Conservation (phyloP, 1,284 basidiomycete species). For the Vanrija pseudolonga region DNA sequence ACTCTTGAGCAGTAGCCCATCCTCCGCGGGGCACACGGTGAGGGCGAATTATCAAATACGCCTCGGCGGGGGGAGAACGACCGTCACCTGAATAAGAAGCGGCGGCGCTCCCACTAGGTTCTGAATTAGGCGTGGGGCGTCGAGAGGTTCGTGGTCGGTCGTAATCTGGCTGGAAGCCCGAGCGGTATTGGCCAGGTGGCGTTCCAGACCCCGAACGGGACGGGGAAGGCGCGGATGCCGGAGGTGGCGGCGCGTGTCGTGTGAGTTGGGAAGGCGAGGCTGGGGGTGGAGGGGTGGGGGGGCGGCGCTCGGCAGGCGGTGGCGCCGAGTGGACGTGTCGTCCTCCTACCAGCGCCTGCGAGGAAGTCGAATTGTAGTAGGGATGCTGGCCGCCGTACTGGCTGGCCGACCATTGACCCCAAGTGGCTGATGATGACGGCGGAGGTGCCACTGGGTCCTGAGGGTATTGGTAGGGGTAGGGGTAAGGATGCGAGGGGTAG, state of each 20-base stretch:
- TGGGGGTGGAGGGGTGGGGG: conserved; percentile 9
- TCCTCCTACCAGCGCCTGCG: not conserved
- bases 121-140: conserved; percentile 1
- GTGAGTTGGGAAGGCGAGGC: conserved; percentile 13
- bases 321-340: not conserved
- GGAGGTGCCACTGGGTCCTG: not conserved
- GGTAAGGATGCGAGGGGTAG: not conserved
- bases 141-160: conserved; percentile 1
- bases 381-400: no score
- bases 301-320: not conserved
- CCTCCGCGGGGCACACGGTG: conserved; percentile 15
- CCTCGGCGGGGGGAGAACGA: conserved; percentile 14
- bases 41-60: conserved; percentile 15
- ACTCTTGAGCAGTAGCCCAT: conserved; percentile 3
- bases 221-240: conserved; percentile 11
- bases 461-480: not conserved
- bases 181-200: conserved; percentile 2
- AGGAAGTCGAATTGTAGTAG: no score
- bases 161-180: conserved; percentile 19
- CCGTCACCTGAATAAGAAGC: conserved; percentile 7
- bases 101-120: conserved; percentile 1
- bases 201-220: conserved; percentile 1
- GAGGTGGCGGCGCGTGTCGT: conserved; percentile 6
- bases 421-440: not conserved
- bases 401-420: no score